A percentile compares a stretch with the other conserved stretches of the same genome.
Conservation (phyloP, 2,329 filamentous ascomycete genomes). For the Neonectria ditissima region DNA sequence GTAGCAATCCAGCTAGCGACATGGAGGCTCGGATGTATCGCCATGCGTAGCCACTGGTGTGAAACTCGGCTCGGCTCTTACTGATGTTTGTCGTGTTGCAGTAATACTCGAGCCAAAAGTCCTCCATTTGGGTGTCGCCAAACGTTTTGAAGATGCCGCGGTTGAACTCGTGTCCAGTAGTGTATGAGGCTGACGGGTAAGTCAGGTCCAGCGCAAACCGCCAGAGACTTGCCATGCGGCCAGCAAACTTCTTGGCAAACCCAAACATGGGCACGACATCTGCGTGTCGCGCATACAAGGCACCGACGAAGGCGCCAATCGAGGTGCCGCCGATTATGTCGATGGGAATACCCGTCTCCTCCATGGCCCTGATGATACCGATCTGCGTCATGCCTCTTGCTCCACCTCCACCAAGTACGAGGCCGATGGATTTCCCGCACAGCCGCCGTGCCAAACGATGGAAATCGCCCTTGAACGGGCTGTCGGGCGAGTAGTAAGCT, state of each 20-base stretch:
- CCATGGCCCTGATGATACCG: conserved; percentile 92
- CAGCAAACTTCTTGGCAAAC: conserved; percentile 95
- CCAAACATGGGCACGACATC: conserved; percentile 98
- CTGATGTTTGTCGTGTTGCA: conserved; percentile 99
- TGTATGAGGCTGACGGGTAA: conserved; percentile 96
- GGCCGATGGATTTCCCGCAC: conserved; percentile 92
- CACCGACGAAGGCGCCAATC: conserved; percentile 95
- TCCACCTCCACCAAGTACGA: conserved; percentile 94
- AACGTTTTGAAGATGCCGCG: conserved; percentile 99
- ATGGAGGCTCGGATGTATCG: conserved; percentile 96
- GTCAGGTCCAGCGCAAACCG: conserved; percentile 96
- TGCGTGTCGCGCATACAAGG: conserved; percentile 93
- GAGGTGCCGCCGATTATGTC: conserved; percentile 96
- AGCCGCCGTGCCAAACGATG: conserved; percentile 90
- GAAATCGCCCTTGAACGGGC: conserved; percentile 95
- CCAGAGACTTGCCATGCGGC: conserved; percentile 99
- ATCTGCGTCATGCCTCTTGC: conserved; percentile 93
- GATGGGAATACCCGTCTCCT: conserved; percentile 96
- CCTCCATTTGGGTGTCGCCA: conserved; percentile 95
- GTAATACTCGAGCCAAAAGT: conserved; percentile 99
- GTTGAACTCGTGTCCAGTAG: conserved; percentile 98
- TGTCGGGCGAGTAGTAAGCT: conserved; percentile 90
- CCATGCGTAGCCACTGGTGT: conserved; percentile 98
- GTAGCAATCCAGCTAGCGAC: conserved; percentile 92
- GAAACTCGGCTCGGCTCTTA: conserved; percentile 90